A percentile compares a stretch with the other conserved stretches of the same genome.
Evolutionary conservation across 2,329 filamentous ascomycete genomes (phyloP).

Genomic region (Xylaria sp.): DNA sequence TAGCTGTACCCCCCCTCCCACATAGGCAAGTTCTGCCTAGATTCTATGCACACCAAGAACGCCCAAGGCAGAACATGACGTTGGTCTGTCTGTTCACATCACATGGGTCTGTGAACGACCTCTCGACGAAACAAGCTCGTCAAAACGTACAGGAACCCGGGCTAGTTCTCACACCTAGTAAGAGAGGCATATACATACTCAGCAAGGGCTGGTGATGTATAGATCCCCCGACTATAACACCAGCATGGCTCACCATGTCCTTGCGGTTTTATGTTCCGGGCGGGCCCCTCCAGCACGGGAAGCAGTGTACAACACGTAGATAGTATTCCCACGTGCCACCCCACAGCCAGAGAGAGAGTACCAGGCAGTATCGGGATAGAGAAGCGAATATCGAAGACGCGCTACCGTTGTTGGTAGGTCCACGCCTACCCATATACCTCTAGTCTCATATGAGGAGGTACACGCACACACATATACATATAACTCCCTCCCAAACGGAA

Average conservation of each 20-base stretch:
- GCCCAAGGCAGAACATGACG: slow-evolving; percentile 32
- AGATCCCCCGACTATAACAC: slow-evolving; percentile 5
- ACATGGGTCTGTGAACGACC: slow-evolving; percentile 10
- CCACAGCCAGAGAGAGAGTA: slow-evolving; percentile 20
- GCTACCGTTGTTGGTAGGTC: neutral
- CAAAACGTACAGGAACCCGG: neutral
- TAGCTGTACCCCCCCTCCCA: slow-evolving; percentile 33
- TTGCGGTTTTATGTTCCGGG: slow-evolving; percentile 3
- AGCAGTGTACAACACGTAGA: slow-evolving; percentile 20
- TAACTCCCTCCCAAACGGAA: slow-evolving; percentile 1
- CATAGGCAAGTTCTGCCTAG: slow-evolving; percentile 19
- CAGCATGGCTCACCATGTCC: neutral
- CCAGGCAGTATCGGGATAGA: slow-evolving; percentile 15
- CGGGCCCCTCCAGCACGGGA: slow-evolving; percentile 9
- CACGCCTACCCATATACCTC: slow-evolving; percentile 14
- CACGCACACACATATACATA: slow-evolving; percentile 1
- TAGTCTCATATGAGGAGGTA: neutral
- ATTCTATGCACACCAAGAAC: slow-evolving; percentile 10
- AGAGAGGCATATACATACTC: slow-evolving; percentile 1
- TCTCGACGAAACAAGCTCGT: slow-evolving; percentile 15
- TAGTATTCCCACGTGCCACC: slow-evolving; percentile 34
- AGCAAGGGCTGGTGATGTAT: slow-evolving; percentile 15
- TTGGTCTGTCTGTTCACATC: neutral
- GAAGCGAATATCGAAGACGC: slow-evolving; percentile 4
- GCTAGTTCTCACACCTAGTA: neutral